Base-by-base conservation (phyloP, 495 filamentous ascomycete genomes). In the Trichoderma reesei region DNA sequence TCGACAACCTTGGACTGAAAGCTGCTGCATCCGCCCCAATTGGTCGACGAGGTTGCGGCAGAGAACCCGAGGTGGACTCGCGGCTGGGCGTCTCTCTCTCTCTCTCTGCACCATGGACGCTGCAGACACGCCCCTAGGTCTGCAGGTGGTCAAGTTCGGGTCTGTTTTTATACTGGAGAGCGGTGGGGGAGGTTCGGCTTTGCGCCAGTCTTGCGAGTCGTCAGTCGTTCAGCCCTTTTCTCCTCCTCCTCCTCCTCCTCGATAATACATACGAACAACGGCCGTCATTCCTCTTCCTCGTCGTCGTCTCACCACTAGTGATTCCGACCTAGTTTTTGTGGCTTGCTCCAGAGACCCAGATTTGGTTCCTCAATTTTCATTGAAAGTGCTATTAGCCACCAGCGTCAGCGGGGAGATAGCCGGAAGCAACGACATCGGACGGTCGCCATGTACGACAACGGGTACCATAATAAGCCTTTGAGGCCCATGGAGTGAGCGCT, bases 401-500 rank as follows among this genome's bases (percentile, higher is more conserved):
- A 34, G 16, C 33, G 13, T 56, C 51, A 56, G 51, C 51, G 51
- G 51, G 51, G 51, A 56, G 34, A 56, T 8, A 56, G 10, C 31
- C 51, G 20, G 18, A 56, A 34, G 51, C 51, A 34, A 56, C 51
- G 51, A 56, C 8, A 16, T 33, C 46, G 46, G 46, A 54, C 46
- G 26, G 26, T 54, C 59, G 37, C 8, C 60, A 62, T 62, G 60
- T 62, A 26, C 26, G 26, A 26, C 26, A 26, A 63, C 61, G 61
- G n/a, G 61, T 63, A 63, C 41, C 26, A 26, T 26, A 63, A 63
- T 33, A 63, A 63, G 61, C 61, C 61, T 41, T 46, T 63, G 7
- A 41, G 34, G 61, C 18, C 61, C 38, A 44, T 63, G 61, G 61
- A 63, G 61, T 63, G 61, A 63, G 61, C 46, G 26, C 20, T 34